phyloP scores from a whole-genome alignment of 2,329 filamentous ascomycete genomes.

The Penicillium corylophilum region DNA sequence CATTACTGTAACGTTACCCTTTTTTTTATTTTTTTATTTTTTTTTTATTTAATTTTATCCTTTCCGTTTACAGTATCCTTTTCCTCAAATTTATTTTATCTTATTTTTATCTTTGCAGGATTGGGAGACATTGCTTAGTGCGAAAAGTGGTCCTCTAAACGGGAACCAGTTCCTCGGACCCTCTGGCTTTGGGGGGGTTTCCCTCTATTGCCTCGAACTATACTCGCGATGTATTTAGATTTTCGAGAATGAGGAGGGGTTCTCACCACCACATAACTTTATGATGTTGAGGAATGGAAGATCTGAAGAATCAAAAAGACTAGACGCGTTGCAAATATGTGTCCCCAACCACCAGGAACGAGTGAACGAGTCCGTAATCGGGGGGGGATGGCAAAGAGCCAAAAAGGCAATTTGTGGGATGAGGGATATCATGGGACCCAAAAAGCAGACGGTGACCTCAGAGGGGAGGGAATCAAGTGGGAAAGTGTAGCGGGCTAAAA shows the following conservation, averaged over 20 bases:
- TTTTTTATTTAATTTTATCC: slow-evolving; percentile 3
- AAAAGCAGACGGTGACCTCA: slow-evolving; percentile 25
- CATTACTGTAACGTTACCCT: slow-evolving; percentile 14
- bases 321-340: slow-evolving; percentile 14
- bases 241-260: too few relatives aligned
- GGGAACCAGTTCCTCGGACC: slow-evolving; percentile 37
- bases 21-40: slow-evolving; percentile 1
- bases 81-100: slow-evolving; percentile 3
- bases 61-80: not conserved
- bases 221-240: too few relatives aligned
- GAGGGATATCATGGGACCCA: slow-evolving; percentile 25
- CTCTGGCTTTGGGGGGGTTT: slow-evolving; percentile 12
- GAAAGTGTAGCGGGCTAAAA: not conserved
- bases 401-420: slow-evolving; percentile 9
- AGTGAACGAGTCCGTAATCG: slow-evolving; percentile 6
- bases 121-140: slow-evolving; percentile 13
- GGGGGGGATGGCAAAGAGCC: not conserved
- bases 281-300: slow-evolving; percentile 25
- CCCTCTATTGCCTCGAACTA: not conserved
- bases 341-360: not conserved
- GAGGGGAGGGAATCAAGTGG: not conserved
- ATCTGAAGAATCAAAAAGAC: slow-evolving; percentile 21
- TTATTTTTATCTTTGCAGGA: slow-evolving; percentile 11
- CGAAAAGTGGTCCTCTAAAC: slow-evolving; percentile 18
- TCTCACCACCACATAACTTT: too few relatives aligned